Evolutionary conservation across 2,329 filamentous ascomycete species (phyloP).

Genomic region (Thelonectria discophora): DNA sequence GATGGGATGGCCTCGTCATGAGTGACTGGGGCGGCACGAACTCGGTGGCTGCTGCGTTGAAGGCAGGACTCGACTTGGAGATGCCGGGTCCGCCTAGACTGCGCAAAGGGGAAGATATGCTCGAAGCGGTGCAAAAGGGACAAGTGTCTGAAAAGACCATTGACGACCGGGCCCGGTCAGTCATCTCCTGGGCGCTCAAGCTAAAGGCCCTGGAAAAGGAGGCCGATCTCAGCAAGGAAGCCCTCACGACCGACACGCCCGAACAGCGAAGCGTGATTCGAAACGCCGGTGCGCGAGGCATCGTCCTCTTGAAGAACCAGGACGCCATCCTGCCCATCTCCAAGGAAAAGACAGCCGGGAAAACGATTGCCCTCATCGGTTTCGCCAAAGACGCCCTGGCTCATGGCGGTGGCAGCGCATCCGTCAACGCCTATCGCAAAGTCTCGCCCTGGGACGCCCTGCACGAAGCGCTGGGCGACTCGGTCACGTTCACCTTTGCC

Average conservation of each 20-base stretch:
- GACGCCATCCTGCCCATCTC: constrained; percentile 64
- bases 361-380: constrained; percentile 42
- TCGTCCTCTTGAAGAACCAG: constrained; percentile 71
- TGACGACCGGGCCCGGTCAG: constrained; percentile 1
- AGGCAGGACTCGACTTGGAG: constrained; percentile 40
- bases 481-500: constrained; percentile 36
- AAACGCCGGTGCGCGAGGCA: constrained; percentile 53
- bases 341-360: constrained; percentile 33
- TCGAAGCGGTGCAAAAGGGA: constrained; percentile 16
- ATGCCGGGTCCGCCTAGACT: constrained; percentile 44
- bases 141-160: constrained; percentile 19
- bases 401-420: constrained; percentile 46
- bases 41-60: constrained; percentile 38
- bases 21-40: constrained; percentile 39
- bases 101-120: constrained; percentile 16
- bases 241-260: constrained; percentile 31
- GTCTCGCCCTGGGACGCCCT: constrained; percentile 43
- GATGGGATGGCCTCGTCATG: constrained; percentile 44
- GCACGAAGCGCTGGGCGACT: constrained; percentile 28
- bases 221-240: constrained; percentile 26
- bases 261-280: constrained; percentile 36
- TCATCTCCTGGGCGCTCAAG: constrained; percentile 18
- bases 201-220: constrained; percentile 23
- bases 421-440: constrained; percentile 43
- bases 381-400: constrained; percentile 42